Percentiles rank a stretch among this genome's conserved stretches.
These are phyloP conservation scores for Paramecium tetraurelia DNA, from an alignment of 73 alveolate genomes.

Conservation along the genomic window DNA sequence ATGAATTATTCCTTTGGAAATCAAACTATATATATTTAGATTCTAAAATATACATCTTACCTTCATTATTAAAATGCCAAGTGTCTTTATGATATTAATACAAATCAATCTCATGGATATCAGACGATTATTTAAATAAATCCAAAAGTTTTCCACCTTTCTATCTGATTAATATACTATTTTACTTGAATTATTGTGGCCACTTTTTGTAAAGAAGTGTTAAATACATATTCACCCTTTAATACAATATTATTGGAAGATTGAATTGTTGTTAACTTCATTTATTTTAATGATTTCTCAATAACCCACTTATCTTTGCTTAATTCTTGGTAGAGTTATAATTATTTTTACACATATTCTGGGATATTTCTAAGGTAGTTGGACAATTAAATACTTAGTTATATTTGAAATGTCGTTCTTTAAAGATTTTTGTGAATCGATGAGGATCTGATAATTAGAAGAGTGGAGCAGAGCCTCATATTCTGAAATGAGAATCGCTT, in stretches of 20 bases:
- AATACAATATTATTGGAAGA: not conserved
- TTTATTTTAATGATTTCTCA: not conserved
- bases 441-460: not conserved
- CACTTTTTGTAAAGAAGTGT: not conserved
- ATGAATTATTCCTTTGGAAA: not conserved
- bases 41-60: not conserved
- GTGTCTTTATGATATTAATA: not conserved
- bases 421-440: not conserved
- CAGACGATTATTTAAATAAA: not conserved
- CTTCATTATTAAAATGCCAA: not conserved
- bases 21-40: not conserved
- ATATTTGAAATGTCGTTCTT: not conserved
- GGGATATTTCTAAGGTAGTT: not conserved
- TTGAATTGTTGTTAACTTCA: not conserved
- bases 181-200: not conserved
- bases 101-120: not conserved
- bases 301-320: constrained; percentile 33
- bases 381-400: not conserved
- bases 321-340: not conserved
- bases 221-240: constrained; percentile 22
- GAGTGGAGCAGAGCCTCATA: not conserved
- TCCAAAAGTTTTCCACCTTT: not conserved
- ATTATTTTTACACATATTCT: not conserved
- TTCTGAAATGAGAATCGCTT: constrained; percentile 11
- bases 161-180: not conserved